Evolutionary conservation across 805 yeast species (phyloP).

Genomic region (Starmerella gropengiesseri): DNA sequence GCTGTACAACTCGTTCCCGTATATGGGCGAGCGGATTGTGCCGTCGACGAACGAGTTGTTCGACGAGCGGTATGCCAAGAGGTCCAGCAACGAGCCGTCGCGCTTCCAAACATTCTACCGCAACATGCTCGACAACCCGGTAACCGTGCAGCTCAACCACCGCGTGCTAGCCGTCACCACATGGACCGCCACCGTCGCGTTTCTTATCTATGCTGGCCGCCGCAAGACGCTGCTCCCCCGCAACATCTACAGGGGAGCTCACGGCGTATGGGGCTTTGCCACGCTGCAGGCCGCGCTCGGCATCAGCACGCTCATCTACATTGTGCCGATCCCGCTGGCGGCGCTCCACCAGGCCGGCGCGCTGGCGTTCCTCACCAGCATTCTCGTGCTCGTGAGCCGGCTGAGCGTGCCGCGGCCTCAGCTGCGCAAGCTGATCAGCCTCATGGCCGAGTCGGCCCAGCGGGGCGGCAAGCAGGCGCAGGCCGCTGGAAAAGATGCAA

Average conservation of each 20-base stretch:
- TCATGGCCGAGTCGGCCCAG: constrained; percentile 19
- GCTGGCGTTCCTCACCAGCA: constrained; percentile 68
- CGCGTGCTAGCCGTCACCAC: constrained; percentile 76
- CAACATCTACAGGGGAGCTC: constrained; percentile 33
- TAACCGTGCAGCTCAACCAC: constrained; percentile 88
- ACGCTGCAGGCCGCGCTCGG: constrained; percentile 78
- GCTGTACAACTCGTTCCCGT: constrained; percentile 91
- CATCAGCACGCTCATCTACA: constrained; percentile 68
- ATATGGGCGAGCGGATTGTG: constrained; percentile 68
- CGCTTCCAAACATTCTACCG: constrained; percentile 45
- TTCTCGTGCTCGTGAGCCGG: constrained; percentile 51
- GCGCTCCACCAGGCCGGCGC: constrained; percentile 98
- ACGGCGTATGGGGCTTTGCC: constrained; percentile 68
- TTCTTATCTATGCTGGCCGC: constrained; percentile 57
- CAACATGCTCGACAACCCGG: constrained; percentile 86
- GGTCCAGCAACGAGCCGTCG: constrained; percentile 31
- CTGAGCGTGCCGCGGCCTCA: constrained; percentile 45
- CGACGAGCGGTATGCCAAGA: constrained; percentile 46
- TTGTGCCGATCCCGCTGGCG: constrained; percentile 88
- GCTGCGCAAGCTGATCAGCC: constrained; percentile 20
- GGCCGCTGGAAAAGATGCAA: neutral
- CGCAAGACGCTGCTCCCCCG: constrained; percentile 46
- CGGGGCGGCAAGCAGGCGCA: constrained; percentile 3
- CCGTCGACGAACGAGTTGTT: constrained; percentile 73
- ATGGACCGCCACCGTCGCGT: constrained; percentile 54